Base-by-base conservation (phyloP, 164 flowering plant genomes). In the Aristolochia fimbriata region DNA sequence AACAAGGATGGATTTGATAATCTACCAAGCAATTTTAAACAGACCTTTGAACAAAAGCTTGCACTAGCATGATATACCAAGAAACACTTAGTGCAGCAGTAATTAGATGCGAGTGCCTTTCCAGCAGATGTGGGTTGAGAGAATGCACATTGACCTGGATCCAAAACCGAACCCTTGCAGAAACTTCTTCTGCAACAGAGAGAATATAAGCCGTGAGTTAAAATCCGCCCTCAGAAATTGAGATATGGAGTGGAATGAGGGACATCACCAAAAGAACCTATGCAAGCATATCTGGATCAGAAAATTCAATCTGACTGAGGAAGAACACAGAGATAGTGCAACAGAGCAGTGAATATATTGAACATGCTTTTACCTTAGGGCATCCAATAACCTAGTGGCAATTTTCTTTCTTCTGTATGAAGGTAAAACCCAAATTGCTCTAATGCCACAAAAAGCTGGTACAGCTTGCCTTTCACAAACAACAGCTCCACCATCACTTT, bases 391-490 rank as follows among this genome's bases (percentile, higher is more conserved):
- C 27, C 64, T 73, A 47, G 78, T 87, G 51, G 88, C 97, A 61
- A 87, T 65, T 67, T 65, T 77, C 68, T 81, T 85, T 70, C 88
- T 80, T 77, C 97, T 79, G 68, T 76, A 80, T 6, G 80, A 74
- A 19, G 87, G 84, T 62, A 78, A 61, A 37, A 86, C 94, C 90
- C 89, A 86, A 58, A 90, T 82, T 59, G 87, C 95, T 73, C 92
- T 77, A 60, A 90, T 66, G 37, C 95, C 95, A 67, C 87, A 82
- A 3, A 67, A n/a, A 63, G 88, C 87, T 20, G 87, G 74, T 15
- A 76, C 73, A 49, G 83, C 74, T 72, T 79, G 83, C 55, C 78
- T 67, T 52, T 27, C 30, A 27, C 30, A 27, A 27, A 27, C 30
- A 5, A 27, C 3, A 27, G 5, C 30, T 27, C 30, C 30, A 27